These are phyloP conservation scores for Funneliformis mosseae DNA, from an alignment of 192 early-diverging fungal genomes.

Conservation along the genomic window DNA sequence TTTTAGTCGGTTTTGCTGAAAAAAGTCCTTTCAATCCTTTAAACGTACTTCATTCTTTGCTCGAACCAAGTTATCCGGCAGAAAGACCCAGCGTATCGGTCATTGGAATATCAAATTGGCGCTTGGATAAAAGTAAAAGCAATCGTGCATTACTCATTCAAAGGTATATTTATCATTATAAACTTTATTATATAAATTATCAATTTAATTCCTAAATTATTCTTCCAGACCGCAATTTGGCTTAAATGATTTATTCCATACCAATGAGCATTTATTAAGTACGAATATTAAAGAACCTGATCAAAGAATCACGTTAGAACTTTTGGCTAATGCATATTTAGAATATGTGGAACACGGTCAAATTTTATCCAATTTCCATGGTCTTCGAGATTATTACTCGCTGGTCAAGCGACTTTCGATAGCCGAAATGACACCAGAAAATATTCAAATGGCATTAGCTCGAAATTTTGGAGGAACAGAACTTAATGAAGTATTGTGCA, in stretches of 20 bases:
- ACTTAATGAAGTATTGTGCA: background rate
- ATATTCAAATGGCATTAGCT: slow-evolving; percentile 13
- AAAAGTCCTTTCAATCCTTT: slow-evolving; percentile 25
- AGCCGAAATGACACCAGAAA: background rate
- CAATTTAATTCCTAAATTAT: background rate
- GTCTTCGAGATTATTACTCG: slow-evolving; percentile 8
- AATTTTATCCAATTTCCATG: slow-evolving; percentile 28
- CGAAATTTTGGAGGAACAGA: slow-evolving; percentile 26
- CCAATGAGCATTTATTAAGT: background rate
- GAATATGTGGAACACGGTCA: slow-evolving; percentile 2
- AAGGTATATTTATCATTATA: background rate
- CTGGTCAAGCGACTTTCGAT: background rate
- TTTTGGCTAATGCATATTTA: background rate
- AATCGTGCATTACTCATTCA: too few relatives aligned
- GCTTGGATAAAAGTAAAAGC: slow-evolving; percentile 31
- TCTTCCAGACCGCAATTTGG: too few relatives aligned
- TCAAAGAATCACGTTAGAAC: background rate
- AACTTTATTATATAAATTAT: too few relatives aligned
- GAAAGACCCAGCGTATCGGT: slow-evolving; percentile 5
- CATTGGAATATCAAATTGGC: slow-evolving; percentile 33
- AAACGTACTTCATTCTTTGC: slow-evolving; percentile 9
- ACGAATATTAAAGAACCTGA: too few relatives aligned
- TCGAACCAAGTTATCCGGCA: slow-evolving; percentile 12
- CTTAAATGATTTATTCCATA: background rate
- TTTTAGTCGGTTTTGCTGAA: slow-evolving; percentile 31